Percentiles rank a stretch among this genome's conserved stretches.
Conservation (phyloP, 1,284 basidiomycete genomes). For the Tilletia walkeri region DNA sequence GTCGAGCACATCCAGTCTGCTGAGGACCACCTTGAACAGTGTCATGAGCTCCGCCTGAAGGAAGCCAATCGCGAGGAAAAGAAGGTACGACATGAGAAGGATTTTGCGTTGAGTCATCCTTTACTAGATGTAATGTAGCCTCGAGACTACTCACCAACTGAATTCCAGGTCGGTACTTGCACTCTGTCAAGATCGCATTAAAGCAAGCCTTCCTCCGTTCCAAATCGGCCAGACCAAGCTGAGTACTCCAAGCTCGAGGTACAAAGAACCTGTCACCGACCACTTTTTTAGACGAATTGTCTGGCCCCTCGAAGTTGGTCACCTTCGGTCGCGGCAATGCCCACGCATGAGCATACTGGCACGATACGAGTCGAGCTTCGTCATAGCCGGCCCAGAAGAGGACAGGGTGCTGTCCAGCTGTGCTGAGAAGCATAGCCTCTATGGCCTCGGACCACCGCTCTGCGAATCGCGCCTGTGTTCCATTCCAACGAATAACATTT, state of each 20-base stretch:
- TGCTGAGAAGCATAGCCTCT: too few relatives aligned
- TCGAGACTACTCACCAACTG: background rate
- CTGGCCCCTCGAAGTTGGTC: background rate
- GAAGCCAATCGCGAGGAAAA: too few relatives aligned
- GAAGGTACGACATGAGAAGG: too few relatives aligned
- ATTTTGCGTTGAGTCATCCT: too few relatives aligned
- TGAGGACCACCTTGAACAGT: background rate
- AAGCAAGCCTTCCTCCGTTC: background rate
- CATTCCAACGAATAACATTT: too few relatives aligned
- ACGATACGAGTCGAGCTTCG: background rate
- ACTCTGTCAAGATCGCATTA: background rate
- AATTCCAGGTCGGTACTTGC: conserved; percentile 10
- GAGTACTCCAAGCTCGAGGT: background rate
- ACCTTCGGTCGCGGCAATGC: conserved; percentile 3
- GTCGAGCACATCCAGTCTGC: background rate
- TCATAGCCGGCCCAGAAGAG: conserved; percentile 5
- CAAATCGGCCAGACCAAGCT: background rate
- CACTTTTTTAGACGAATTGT: background rate
- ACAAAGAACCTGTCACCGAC: background rate
- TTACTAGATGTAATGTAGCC: too few relatives aligned
- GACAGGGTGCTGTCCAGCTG: background rate
- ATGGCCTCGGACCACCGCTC: background rate
- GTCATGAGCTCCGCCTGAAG: background rate
- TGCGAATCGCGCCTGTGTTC: background rate
- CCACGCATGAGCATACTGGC: background rate